Evolutionary conservation across 2,329 filamentous ascomycete species (phyloP).

Genomic region (Aplosporella prunicola): DNA sequence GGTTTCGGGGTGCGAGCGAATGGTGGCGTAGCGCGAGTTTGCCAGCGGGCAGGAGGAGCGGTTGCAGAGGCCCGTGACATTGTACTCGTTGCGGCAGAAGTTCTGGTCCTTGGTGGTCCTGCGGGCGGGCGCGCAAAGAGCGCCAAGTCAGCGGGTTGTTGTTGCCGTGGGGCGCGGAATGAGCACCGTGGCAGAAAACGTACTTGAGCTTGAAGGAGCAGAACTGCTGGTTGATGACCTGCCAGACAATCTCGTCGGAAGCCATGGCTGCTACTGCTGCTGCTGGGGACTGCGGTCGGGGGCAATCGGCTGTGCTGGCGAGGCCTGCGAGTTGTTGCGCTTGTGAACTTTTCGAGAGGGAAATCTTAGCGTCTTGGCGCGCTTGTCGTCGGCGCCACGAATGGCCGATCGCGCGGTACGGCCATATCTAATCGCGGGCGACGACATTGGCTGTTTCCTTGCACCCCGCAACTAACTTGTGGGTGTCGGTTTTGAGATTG

Average conservation of each 20-base stretch:
- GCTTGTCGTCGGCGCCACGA: too few species aligned
- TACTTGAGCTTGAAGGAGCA: constrained; percentile 89
- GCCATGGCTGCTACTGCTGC: constrained; percentile 6
- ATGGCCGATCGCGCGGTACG: too few species aligned
- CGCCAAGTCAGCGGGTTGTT: not conserved
- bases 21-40: constrained; percentile 86
- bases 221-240: constrained; percentile 90
- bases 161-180: not conserved
- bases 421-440: too few species aligned
- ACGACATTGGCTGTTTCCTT: too few species aligned
- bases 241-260: constrained; percentile 95
- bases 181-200: constrained; percentile 9
- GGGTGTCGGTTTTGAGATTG: too few species aligned
- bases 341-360: constrained; percentile 8
- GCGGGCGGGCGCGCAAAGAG: not conserved
- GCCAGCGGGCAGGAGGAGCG: constrained; percentile 83
- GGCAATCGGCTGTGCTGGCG: not conserved
- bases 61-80: constrained; percentile 74
- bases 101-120: constrained; percentile 67
- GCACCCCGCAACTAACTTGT: too few species aligned
- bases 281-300: not conserved
- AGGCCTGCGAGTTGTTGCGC: too few species aligned
- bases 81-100: constrained; percentile 91
- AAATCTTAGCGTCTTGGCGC: too few species aligned
- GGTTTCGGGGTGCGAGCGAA: constrained; percentile 71